These are phyloP conservation scores for Tilletia caries DNA, from an alignment of 1,284 basidiomycete genomes.

Conservation along the genomic window DNA sequence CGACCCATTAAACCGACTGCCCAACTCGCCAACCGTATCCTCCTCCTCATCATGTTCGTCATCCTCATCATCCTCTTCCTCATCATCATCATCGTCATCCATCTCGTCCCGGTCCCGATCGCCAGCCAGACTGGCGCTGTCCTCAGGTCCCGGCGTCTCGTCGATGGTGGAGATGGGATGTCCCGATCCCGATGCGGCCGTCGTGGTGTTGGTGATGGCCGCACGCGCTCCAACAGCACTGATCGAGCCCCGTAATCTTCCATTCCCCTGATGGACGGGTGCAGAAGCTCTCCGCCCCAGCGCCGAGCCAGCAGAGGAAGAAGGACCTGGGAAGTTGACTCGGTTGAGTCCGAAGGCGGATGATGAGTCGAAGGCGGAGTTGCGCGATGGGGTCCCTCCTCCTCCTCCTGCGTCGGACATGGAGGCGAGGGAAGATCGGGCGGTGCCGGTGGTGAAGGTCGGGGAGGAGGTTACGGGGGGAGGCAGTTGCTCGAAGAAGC, in stretches of 20 bases:
- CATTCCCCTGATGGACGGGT: conserved; percentile 17
- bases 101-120: conserved; percentile 14
- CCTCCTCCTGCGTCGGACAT: conserved; percentile 11
- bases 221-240: not conserved
- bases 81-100: conserved; percentile 17
- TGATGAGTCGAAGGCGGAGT: not conserved
- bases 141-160: conserved; percentile 21
- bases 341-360: not conserved
- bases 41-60: conserved; percentile 13
- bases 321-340: too few relatives aligned
- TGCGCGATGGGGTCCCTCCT: not conserved
- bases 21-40: conserved; percentile 4
- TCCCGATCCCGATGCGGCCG: not conserved
- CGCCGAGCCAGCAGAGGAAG: not conserved
- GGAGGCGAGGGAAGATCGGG: not conserved
- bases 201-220: not conserved
- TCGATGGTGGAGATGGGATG: conserved; percentile 12
- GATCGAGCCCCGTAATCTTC: conserved; percentile 19
- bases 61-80: conserved; percentile 16
- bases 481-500: conserved; percentile 40
- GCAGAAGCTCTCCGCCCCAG: conserved; percentile 15
- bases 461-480: not conserved
- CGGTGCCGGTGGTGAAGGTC: not conserved
- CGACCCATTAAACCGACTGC: conserved; percentile 8
- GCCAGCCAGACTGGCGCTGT: conserved; percentile 21